Base-by-base conservation (phyloP, 768 basidiomycete species). In the Panaeolus cyanescens region DNA sequence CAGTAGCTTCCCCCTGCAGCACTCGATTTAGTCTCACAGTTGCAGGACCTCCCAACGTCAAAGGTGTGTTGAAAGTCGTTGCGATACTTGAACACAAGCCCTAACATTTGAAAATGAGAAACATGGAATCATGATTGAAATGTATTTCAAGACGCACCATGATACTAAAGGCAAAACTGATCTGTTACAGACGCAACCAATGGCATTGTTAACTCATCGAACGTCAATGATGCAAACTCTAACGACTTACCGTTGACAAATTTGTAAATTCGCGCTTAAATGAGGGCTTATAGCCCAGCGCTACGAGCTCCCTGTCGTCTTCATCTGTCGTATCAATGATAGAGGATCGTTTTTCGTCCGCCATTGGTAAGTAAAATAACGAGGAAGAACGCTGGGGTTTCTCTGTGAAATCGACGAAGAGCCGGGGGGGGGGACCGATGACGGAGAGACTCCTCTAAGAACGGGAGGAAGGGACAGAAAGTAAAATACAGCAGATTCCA, bases 181-280 rank as follows among this genome's bases (percentile, higher is more conserved):
- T 89, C 87, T 88, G 62, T 31, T 54, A 34, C 61, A 54, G 45
- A 25, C 4, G 53, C 32, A 32, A 56, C 13, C 25, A 15, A 50
- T 64, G n/a, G 57, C 22, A 22, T 20, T 59, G 8, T 68, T 37
- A 34, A 42, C 31, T 50, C 20, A 33, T 19, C 17, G 37, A 32
- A 40, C 22, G 7, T 32, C 22, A 7, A 19, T n/a, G 42, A 60
- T n/a, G n/a, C n/a, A 28, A 42, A 39, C 28, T 13, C 20, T 20
- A 9, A 50, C 36, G 12, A 67, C 85, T 62, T 64, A 89, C 89
- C 62, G 90, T 91, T n/a, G 89, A 89, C 32, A 93, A 73, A 68
- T 91, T 92, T 6, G 89, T 86, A 67, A 95, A 95, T 79, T 95
- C 93, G 60, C 93, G 82, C 72, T 86, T 87, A 80, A 95, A 94